Percentiles rank a stretch among this genome's conserved stretches.
phyloP scores from a whole-genome alignment of 257 asterid species.

The Apocynum venetum region DNA sequence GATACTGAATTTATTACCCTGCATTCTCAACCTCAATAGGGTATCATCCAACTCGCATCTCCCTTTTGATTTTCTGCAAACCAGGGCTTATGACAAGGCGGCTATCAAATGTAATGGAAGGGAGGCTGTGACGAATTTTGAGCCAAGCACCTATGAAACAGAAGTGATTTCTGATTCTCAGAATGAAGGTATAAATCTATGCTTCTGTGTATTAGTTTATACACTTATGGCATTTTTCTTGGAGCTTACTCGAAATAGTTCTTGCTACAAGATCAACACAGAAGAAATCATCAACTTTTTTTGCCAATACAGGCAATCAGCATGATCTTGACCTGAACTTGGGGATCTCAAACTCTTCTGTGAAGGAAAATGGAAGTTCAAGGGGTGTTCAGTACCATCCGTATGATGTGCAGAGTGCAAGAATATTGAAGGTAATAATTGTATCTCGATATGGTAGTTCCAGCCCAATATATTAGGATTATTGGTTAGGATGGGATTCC shows the following conservation, averaged over 20 bases:
- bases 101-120: constrained; percentile 66
- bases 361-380: constrained; percentile 37
- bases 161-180: constrained; percentile 24
- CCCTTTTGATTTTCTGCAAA: constrained; percentile 28
- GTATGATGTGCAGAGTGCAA: constrained; percentile 36
- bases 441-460: not conserved
- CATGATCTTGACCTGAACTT: constrained; percentile 64
- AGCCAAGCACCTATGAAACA: constrained; percentile 45
- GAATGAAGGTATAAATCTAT: constrained; percentile 29
- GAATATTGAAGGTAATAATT: constrained; percentile 31
- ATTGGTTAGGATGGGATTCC: not conserved
- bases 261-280: not conserved
- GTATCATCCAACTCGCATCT: constrained; percentile 31
- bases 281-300: not conserved
- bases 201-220: not conserved
- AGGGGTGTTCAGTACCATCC: constrained; percentile 38
- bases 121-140: constrained; percentile 78
- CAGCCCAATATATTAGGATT: not conserved
- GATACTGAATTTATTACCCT: constrained; percentile 25
- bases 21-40: constrained; percentile 25
- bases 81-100: constrained; percentile 80
- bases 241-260: not conserved
- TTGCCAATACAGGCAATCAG: constrained; percentile 29
- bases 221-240: not conserved
- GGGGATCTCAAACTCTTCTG: constrained; percentile 54